Evolutionary conservation across 2,329 filamentous ascomycete species (phyloP).

Genomic region (Delphinella strobiligena): DNA sequence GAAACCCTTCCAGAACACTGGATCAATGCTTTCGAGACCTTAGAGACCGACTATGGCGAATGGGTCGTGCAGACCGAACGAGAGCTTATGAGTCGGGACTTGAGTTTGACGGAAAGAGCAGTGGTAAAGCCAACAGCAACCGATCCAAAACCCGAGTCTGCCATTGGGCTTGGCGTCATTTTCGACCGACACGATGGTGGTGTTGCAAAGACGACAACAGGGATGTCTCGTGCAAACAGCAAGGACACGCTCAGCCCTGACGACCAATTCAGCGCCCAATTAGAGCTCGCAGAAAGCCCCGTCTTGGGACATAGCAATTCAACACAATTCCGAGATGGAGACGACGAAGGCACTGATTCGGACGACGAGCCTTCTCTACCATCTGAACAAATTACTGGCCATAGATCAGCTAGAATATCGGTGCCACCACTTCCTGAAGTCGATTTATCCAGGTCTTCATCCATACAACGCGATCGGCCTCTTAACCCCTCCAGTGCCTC

Average conservation of each 20-base stretch:
- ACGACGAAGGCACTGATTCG: not conserved
- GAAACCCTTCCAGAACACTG: conserved; percentile 78
- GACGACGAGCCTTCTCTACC: not conserved
- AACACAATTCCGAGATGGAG: not conserved
- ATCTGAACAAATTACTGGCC: not conserved
- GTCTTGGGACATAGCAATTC: not conserved
- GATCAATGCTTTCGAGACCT: conserved; percentile 72
- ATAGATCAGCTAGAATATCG: not conserved
- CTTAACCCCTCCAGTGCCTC: too few relatives aligned
- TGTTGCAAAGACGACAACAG: too few relatives aligned
- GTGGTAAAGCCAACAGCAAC: not conserved
- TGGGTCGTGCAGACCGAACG: conserved; percentile 73
- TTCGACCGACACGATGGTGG: too few relatives aligned
- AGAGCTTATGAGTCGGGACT: conserved; percentile 39
- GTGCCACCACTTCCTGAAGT: not conserved
- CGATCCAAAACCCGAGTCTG: too few relatives aligned
- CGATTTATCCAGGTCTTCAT: not conserved
- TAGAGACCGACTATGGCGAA: conserved; percentile 65
- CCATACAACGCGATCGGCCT: too few relatives aligned
- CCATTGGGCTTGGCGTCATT: too few relatives aligned
- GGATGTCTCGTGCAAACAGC: too few relatives aligned
- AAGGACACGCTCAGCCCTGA: too few relatives aligned
- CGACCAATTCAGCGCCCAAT: too few relatives aligned
- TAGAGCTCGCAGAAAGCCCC: too few relatives aligned
- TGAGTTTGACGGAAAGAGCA: not conserved